phyloP scores from a whole-genome alignment of 768 basidiomycete genomes.

The Boletus rubescentipes region DNA sequence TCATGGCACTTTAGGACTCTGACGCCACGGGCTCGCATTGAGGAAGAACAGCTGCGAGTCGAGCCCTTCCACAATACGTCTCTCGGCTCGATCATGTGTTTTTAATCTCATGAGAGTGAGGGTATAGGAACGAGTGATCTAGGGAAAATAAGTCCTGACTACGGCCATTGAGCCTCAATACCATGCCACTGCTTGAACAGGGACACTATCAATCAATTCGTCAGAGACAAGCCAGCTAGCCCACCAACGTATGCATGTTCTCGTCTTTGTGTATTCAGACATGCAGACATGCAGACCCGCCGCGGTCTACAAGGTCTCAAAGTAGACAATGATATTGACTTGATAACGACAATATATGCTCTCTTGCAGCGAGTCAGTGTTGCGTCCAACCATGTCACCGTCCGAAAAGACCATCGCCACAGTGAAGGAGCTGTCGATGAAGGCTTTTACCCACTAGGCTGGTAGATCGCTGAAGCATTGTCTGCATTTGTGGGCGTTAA shows the following conservation, averaged over 20 bases:
- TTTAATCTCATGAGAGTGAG: background rate
- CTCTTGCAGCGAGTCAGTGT: slow-evolving; percentile 1
- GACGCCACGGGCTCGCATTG: slow-evolving; percentile 77
- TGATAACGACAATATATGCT: background rate
- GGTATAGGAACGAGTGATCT: slow-evolving; percentile 69
- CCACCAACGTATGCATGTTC: background rate
- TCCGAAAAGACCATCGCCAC: background rate
- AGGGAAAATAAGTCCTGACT: slow-evolving; percentile 86
- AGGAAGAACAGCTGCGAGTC: slow-evolving; percentile 86
- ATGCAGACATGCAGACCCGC: background rate
- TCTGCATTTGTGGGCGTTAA: slow-evolving; percentile 30
- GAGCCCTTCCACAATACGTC: slow-evolving; percentile 74
- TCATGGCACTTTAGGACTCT: slow-evolving; percentile 45
- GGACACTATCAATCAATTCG: background rate
- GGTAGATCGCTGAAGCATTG: background rate
- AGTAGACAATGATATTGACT: background rate
- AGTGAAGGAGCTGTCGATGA: background rate
- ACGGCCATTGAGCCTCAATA: slow-evolving; percentile 61
- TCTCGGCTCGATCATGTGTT: background rate
- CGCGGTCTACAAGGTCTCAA: background rate
- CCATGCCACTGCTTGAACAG: background rate
- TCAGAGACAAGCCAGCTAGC: background rate
- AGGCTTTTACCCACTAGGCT: background rate
- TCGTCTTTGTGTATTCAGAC: background rate
- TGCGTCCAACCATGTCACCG: background rate